Percentiles rank a stretch among this genome's conserved stretches.
Evolutionary conservation across 129 eudicot species (phyloP).

Genomic region (Cynara cardunculus): DNA sequence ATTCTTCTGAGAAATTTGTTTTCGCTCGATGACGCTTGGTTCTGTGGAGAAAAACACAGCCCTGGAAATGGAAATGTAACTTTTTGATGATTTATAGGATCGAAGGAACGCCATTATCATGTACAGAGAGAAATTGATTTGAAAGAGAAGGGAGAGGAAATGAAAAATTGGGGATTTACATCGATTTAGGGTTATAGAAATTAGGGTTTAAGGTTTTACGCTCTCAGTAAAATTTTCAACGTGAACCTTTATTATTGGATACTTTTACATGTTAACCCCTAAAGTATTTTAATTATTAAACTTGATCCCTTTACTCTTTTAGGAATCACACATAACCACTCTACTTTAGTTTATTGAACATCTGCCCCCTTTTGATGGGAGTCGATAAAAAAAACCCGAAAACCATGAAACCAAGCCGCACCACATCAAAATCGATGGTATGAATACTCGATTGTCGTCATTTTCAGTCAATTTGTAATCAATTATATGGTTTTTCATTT

Average conservation of each 20-base stretch:
- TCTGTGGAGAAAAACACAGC: conserved; percentile 23
- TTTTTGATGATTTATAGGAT: conserved; percentile 12
- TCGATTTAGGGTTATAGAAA: background rate
- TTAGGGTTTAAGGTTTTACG: conserved; percentile 9
- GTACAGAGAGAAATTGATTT: background rate
- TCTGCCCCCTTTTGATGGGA: background rate
- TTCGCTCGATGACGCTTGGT: conserved; percentile 12
- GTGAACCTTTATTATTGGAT: background rate
- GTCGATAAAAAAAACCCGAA: background rate
- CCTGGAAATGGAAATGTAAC: conserved; percentile 25
- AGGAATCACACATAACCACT: background rate
- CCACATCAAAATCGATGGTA: background rate
- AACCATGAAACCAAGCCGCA: background rate
- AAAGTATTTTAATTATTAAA: background rate
- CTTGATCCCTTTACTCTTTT: background rate
- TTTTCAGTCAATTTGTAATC: background rate
- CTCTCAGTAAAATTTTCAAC: background rate
- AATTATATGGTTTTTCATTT: no score
- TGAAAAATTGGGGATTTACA: conserved; percentile 11
- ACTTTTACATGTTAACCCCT: background rate
- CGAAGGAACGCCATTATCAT: conserved; percentile 28
- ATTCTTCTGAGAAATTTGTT: background rate
- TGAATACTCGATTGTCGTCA: background rate
- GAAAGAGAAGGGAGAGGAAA: background rate
- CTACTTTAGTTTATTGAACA: background rate